Percentiles rank a stretch among this genome's conserved stretches.
Conservation (phyloP, 2,329 filamentous ascomycete genomes). For the Colletotrichum higginsianum region DNA sequence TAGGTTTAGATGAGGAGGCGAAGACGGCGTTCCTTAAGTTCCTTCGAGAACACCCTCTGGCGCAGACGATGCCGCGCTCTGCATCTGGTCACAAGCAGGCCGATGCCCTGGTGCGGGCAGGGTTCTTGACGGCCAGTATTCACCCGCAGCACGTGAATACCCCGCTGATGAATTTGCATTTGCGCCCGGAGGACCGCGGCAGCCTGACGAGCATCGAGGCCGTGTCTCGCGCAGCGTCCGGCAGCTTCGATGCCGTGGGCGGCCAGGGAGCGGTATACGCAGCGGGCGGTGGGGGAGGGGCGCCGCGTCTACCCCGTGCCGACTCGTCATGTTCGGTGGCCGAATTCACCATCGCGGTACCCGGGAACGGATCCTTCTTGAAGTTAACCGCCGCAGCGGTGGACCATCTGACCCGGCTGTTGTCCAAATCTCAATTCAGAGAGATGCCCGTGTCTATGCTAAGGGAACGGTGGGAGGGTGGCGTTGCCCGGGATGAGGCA, state of each 20-base stretch:
- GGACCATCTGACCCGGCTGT: conserved; percentile 71
- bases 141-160: conserved; percentile 37
- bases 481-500: conserved; percentile 63
- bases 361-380: conserved; percentile 76
- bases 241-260: conserved; percentile 78
- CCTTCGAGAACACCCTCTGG: conserved; percentile 66
- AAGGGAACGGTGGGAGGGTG: conserved; percentile 80
- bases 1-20: conserved; percentile 53
- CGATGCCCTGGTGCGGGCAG: conserved; percentile 73
- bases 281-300: conserved; percentile 70
- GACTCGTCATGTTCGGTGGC: conserved; percentile 46
- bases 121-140: conserved; percentile 73
- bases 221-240: conserved; percentile 76
- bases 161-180: conserved; percentile 56
- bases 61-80: conserved; percentile 47
- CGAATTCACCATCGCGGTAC: conserved; percentile 73
- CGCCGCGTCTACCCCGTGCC: conserved; percentile 48
- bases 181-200: conserved; percentile 67
- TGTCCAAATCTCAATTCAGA: conserved; percentile 72
- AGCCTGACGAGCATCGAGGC: conserved; percentile 73
- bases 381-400: conserved; percentile 75
- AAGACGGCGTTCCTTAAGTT: conserved; percentile 67
- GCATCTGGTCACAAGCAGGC: conserved; percentile 55
- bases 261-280: conserved; percentile 76
- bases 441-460: conserved; percentile 76